Base-by-base conservation (phyloP, 768 basidiomycete species). In the Pleurotus pulmonarius region DNA sequence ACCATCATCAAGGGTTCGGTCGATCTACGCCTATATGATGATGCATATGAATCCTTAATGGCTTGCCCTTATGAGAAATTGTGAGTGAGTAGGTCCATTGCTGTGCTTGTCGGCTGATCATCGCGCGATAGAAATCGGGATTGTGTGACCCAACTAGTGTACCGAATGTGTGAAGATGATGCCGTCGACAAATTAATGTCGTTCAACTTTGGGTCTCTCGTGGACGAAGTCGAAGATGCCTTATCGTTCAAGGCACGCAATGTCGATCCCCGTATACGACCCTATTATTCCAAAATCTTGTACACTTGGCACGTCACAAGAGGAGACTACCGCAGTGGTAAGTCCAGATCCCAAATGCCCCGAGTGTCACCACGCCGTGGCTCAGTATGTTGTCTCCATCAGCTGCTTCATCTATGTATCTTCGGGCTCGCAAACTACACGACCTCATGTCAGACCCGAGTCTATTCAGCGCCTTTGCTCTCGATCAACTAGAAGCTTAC, bases 391-490 rank as follows among this genome's bases (percentile, higher is more conserved):
- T 34, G 29, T 34, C 29, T 34, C 29, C 29, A 46, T 58, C 56
- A 98, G 96, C 95, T 55, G 91, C 92, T 13, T 79, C 88, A 52
- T 86, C 86, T 8, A 97, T 98, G 95, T 98, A 95, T 69, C 90
- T 92, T 63, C 87, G 93, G 54, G 93, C 90, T 18, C 78, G 87
- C 60, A 90, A 93, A 65, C 72, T 98, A 7, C 84, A 82, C 49
- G 82, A 81, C 34, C 65, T 89, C 16, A 78, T 76, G 52, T 64
- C 62, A 24, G 76, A 78, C 63, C 59, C 71, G 24, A 61, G 68
- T 9, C 65, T 73, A 8, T 75, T 79, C 60, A 61, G 76, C 34
- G 68, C 74, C 12, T 65, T 80, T 60, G 80, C 85, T 37, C 84
- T 86, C 62, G 83, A 88, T 63, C 92, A 87, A 67, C 71, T 86